Conservation (phyloP, 164 flowering plant genomes). For the Magnolia sinica region DNA sequence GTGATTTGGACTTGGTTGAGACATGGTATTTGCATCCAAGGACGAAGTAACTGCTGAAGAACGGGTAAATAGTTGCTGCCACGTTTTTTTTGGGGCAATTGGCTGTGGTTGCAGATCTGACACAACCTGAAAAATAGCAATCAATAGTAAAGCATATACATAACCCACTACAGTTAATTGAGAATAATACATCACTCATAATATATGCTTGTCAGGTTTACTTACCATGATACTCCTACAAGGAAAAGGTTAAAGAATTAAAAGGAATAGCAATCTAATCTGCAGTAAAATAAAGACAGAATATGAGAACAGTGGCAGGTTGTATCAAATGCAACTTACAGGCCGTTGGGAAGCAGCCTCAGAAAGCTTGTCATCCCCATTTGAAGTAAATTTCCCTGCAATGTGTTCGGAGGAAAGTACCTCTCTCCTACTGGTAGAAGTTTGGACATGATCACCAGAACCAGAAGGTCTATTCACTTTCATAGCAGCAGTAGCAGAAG, state of each 20-base stretch:
- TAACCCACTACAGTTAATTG: not conserved
- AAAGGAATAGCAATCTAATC: not conserved
- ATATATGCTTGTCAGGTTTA: not conserved
- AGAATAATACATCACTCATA: not conserved
- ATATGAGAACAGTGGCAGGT: not conserved
- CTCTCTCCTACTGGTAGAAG: constrained; percentile 47
- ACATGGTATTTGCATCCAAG: constrained; percentile 41
- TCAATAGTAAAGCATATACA: not conserved
- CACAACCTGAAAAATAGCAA: constrained; percentile 36
- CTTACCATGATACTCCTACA: not conserved
- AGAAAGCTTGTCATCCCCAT: constrained; percentile 50
- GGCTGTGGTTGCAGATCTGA: constrained; percentile 42
- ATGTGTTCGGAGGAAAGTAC: constrained; percentile 34
- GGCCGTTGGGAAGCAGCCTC: constrained; percentile 23
- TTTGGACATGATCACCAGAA: constrained; percentile 18
- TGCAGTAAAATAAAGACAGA: not conserved
- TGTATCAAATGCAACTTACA: constrained; percentile 44
- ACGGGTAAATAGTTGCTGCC: constrained; percentile 90
- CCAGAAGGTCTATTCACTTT: constrained; percentile 37
- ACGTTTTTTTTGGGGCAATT: constrained; percentile 62
- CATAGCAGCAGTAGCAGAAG: constrained; percentile 31
- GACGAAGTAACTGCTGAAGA: constrained; percentile 44
- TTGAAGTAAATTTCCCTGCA: constrained; percentile 29
- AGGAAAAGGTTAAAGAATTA: not conserved
- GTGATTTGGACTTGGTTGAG: constrained; percentile 46